Evolutionary conservation across 345 rosid genomes (phyloP), one percentile per base, ranked within the genome.

Genomic region (Gossypioides kirkii): DNA sequence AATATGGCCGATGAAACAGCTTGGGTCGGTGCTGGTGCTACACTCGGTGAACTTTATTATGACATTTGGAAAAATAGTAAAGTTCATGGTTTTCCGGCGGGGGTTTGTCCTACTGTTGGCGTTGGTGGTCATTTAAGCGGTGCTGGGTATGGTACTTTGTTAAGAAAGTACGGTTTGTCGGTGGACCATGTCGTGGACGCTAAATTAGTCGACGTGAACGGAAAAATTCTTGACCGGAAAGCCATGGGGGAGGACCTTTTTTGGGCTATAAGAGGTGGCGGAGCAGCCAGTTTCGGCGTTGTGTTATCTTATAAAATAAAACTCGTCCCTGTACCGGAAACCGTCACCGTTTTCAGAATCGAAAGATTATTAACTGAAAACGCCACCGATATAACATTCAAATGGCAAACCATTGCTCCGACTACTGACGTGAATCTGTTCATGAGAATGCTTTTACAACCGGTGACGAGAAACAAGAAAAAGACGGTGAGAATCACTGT

Each of bases 361-460:
- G 85, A 83, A 62, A 70, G 74, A 69, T 53, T 26, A 9, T 41
- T 83, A 64, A 77, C 81, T 2, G 36, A 79, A 6, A 84, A 85
- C 2, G 85, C 82, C 0, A 81, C 85, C 5, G 86, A 84, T 17
- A 32, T 89, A 18, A 80, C 77, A 58, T 63, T 72, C 47, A 73
- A 79, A 53, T 91, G 86, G 87, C 94, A 89, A 66, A 76, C 58
- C 0, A 79, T 87, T 2, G 94, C 87, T 72, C 89, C 97, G 0
- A 70, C 58, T 16, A 89, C 84, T 0, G 86, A 84, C 28, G 16
- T 14, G 28, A 73, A 78, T 77, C 79, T 91, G 38, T 89, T 86
- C 77, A 86, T 91, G 93, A 89, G 94, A 75, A 77, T 89, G 88
- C 60, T 88, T 25, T 36, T 91, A 25, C 91, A 91, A 55, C 92